Evolutionary conservation across 768 basidiomycete genomes (phyloP).

Genomic region (Trametes sanguinea): DNA sequence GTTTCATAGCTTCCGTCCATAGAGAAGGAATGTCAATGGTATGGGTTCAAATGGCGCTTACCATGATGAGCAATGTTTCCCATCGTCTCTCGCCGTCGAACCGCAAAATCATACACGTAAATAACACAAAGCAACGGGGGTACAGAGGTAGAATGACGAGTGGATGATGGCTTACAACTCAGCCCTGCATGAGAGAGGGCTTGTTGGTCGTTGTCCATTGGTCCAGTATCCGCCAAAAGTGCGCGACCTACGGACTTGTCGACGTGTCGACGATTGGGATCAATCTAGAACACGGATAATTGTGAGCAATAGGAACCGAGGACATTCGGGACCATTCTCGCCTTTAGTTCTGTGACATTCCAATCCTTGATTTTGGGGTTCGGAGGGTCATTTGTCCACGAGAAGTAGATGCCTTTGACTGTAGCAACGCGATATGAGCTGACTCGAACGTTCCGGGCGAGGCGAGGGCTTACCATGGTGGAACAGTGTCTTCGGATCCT

Average conservation of each 20-base stretch:
- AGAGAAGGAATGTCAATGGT: background rate
- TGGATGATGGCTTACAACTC: conserved; percentile 10
- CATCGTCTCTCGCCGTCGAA: background rate
- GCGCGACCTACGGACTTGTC: conserved; percentile 94
- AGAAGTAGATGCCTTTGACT: conserved; percentile 96
- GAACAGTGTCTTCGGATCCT: conserved; percentile 87
- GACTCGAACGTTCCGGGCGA: background rate
- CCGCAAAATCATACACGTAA: background rate
- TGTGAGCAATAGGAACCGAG: background rate
- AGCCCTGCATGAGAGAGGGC: conserved; percentile 64
- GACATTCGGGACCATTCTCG: conserved; percentile 32
- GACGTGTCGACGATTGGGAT: conserved; percentile 83
- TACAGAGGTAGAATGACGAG: background rate
- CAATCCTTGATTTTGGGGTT: conserved; percentile 91
- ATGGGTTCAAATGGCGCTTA: background rate
- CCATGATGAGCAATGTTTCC: no score
- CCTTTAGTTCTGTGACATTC: conserved; percentile 96
- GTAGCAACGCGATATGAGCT: background rate
- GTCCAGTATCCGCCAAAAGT: conserved; percentile 94
- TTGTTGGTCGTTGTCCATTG: conserved; percentile 82
- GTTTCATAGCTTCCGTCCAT: background rate
- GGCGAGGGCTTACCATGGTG: conserved; percentile 70
- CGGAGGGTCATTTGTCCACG: conserved; percentile 91
- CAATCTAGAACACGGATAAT: conserved; percentile 59
- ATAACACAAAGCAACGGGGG: background rate